Conservation (phyloP, 2,329 filamentous ascomycete species). For the Paecilomyces sp. region DNA sequence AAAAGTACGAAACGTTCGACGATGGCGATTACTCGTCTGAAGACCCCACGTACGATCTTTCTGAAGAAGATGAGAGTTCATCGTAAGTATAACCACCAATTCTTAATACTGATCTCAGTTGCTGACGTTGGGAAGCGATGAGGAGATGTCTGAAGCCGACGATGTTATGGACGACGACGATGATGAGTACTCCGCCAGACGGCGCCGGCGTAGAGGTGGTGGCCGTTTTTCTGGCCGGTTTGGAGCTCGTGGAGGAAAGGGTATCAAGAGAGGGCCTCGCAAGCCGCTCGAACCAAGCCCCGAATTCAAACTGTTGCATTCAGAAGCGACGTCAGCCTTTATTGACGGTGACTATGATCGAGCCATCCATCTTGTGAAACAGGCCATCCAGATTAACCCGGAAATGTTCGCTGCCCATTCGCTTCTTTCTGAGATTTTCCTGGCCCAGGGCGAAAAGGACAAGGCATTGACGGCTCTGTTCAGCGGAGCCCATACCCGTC, state of each 20-base stretch:
- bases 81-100: constrained; percentile 12
- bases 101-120: neutral
- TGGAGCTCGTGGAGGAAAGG: constrained; percentile 36
- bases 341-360: constrained; percentile 41
- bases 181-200: constrained; percentile 16
- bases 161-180: constrained; percentile 12
- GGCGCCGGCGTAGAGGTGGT: constrained; percentile 22
- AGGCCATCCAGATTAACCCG: constrained; percentile 51
- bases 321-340: constrained; percentile 41
- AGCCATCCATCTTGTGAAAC: constrained; percentile 36
- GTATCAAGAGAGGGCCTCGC: constrained; percentile 39
- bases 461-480: constrained; percentile 52
- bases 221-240: constrained; percentile 29
- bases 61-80: constrained; percentile 14
- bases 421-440: constrained; percentile 52
- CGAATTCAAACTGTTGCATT: constrained; percentile 42
- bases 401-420: constrained; percentile 57
- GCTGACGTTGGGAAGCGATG: constrained; percentile 15
- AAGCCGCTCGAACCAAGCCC: constrained; percentile 40
- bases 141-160: constrained; percentile 13
- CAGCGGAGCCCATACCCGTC: constrained; percentile 51
- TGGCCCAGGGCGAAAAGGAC: constrained; percentile 48
- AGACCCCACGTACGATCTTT: constrained; percentile 18
- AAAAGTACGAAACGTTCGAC: constrained; percentile 2
- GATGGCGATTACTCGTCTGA: constrained; percentile 11